Base-by-base conservation (phyloP, 2,329 filamentous ascomycete species). In the Botrytis tulipae region DNA sequence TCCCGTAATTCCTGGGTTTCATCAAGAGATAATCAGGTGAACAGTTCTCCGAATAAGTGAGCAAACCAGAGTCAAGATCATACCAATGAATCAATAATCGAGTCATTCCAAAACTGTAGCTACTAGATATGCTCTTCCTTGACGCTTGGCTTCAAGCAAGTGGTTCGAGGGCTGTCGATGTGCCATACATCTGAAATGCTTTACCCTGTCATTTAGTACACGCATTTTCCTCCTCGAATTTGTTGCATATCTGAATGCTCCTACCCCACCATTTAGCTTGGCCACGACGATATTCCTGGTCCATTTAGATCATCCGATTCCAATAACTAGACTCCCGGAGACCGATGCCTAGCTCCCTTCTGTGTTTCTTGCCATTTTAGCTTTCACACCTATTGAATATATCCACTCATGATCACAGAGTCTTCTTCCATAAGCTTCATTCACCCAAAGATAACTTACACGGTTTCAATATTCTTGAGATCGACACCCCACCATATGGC, bases 11-110 rank as follows among this genome's bases (percentile, higher is more conserved):
- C n/a, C n/a, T n/a, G n/a, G 6, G 3, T 54, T 54, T 6, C 14
- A 54, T 8, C 18, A 8, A 29, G n/a, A 54, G 25, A 54, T 3
- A 8, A 29, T 54, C 51, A 16, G 14, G 12, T 8, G n/a, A 54
- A 54, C 14, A 18, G 14, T 29, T 29, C 25, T 29, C 6, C 51
- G 5, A 3, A 54, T 2, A 18, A 29, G 14, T 2, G 14, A n/a
- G 3, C 14, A 54, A 29, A 18, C 7, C 3, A 7, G 6, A 54
- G n/a, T 54, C n/a, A 54, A 3, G 14, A 29, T 18, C 6, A 54
- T 29, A 29, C 9, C 12, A 7, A 18, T 29, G 3, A 29, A 0
- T 12, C n/a, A 9, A 29, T 29, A 1, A 6, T 1, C 6, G 2
- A 54, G 51, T 54, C 6, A 54, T 29, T 3, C 2, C 14, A 29